A percentile compares a stretch with the other conserved stretches of the same genome.
Evolutionary conservation across 208 protist genomes (phyloP).

Genomic region (Wallacemonas collosoma): DNA sequence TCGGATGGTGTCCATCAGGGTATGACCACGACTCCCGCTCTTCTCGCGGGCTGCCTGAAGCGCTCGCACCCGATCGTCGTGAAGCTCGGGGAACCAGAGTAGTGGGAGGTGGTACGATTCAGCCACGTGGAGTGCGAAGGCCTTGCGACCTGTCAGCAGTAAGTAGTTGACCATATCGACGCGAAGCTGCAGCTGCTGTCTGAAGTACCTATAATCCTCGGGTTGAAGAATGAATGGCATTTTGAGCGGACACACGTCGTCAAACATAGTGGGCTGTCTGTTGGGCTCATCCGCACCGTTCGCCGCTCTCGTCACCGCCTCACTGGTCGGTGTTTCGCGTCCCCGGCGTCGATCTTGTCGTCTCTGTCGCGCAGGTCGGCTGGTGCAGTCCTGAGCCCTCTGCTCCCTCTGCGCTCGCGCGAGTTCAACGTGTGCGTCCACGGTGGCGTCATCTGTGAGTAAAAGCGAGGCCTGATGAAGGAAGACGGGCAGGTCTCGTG

Average conservation of each 20-base stretch:
- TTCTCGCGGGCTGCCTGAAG: slow-evolving; percentile 9
- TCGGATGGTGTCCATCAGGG: slow-evolving; percentile 14
- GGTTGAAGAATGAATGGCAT: slow-evolving; percentile 55
- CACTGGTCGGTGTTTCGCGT: too few species aligned
- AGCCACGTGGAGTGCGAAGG: slow-evolving; percentile 58
- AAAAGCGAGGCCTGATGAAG: slow-evolving; percentile 54
- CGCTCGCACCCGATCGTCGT: not conserved
- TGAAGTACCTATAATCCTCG: slow-evolving; percentile 44
- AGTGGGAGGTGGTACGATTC: slow-evolving; percentile 65
- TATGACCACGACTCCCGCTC: not conserved
- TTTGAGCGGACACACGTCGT: slow-evolving; percentile 55
- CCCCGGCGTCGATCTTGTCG: too few species aligned
- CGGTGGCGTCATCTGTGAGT: slow-evolving; percentile 4
- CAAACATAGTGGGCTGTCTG: slow-evolving; percentile 7
- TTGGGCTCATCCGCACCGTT: too few species aligned
- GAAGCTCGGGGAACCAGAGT: slow-evolving; percentile 75
- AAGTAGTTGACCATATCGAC: slow-evolving; percentile 86
- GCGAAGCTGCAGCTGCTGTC: slow-evolving; percentile 55
- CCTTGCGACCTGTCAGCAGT: slow-evolving; percentile 58
- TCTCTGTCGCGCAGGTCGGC: too few species aligned
- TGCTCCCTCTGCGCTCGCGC: not conserved
- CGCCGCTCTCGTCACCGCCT: too few species aligned
- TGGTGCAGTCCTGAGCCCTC: too few species aligned
- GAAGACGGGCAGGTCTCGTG: slow-evolving; percentile 44
- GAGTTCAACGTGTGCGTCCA: not conserved